A percentile compares a stretch with the other conserved stretches of the same genome.
These are phyloP conservation scores for Candida parachauliodes DNA, from an alignment of 805 yeast species.

Conservation along the genomic window DNA sequence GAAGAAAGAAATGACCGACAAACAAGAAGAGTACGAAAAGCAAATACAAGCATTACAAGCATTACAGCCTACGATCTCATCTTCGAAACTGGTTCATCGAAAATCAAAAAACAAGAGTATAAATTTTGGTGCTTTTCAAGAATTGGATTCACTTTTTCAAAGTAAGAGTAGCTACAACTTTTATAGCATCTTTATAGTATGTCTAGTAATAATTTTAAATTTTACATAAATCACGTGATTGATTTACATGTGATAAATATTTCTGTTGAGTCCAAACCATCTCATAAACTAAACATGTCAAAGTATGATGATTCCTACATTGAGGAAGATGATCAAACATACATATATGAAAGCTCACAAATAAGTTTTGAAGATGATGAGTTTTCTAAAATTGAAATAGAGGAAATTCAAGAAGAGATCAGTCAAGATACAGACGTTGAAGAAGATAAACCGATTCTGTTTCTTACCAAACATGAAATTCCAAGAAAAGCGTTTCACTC, in stretches of 20 bases:
- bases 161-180: no score
- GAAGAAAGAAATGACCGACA: conserved; percentile 6
- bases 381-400: conserved; percentile 13
- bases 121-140: conserved; percentile 7
- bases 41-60: conserved; percentile 4
- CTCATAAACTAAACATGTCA: background rate
- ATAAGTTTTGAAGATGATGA: conserved; percentile 16
- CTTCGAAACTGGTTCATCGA: background rate
- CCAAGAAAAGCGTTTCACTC: conserved; percentile 88
- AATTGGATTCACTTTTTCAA: background rate
- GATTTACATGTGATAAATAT: background rate
- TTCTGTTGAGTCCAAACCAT: background rate
- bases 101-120: conserved; percentile 1
- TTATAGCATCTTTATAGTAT: background rate
- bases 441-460: conserved; percentile 15
- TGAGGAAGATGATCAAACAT: conserved; percentile 40
- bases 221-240: conserved; percentile 1
- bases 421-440: conserved; percentile 2
- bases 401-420: conserved; percentile 10
- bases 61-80: background rate
- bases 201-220: no score
- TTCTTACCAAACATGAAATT: conserved; percentile 76
- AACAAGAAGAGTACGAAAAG: conserved; percentile 6
- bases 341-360: conserved; percentile 22
- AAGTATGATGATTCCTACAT: no score